Base-by-base conservation (phyloP, 768 basidiomycete genomes). In the Auricularia sp. region DNA sequence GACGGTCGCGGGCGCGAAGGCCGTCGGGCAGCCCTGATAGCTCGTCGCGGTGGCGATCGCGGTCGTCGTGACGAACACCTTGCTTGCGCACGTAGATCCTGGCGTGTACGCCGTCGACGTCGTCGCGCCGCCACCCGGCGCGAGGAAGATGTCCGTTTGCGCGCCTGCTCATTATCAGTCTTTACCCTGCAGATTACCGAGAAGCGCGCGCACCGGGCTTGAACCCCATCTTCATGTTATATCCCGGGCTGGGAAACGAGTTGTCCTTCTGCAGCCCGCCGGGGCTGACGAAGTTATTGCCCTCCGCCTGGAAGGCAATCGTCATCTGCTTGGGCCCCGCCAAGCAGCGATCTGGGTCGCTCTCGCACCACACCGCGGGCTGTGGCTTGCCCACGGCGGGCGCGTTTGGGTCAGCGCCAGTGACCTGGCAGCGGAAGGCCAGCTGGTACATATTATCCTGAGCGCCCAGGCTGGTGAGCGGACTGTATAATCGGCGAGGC, bases 351-450 rank as follows among this genome's bases (percentile, higher is more conserved):
- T 18, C 34, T 6, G 23, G 29, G 36, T 64, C 62, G 36, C 58
- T 62, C 44, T 66, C 66, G 36, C 66, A 66, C 64, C 63, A 66
- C 29, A 54, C 44, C 12, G 66, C 47, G 12, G 66, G 58, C n/a
- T 61, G 21, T 18, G 65, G n/a, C 12, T 64, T 10, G 29, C 43
- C 61, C n/a, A 63, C 23, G 12, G 29, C 47, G 8, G 7, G 34
- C 12, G 44, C 62, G 29, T 42, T 59, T 0, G 56, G 23, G 14
- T 16, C 21, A 16, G 63, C 44, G 33, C 61, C 61, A 8, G 63
- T 44, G 12, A 66, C 66, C 21, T 34, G 60, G 66, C 63, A 66
- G 18, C 66, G 54, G 43, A 65, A 62, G 14, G 58, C 47, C 34
- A 10, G n/a, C 42, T 65, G 36, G 61, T 66, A 66, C 16, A 66